Evolutionary conservation across 805 yeast species (phyloP), one percentile per base, ranked within the genome.

Genomic region (Pichia nanzhaoensis): DNA sequence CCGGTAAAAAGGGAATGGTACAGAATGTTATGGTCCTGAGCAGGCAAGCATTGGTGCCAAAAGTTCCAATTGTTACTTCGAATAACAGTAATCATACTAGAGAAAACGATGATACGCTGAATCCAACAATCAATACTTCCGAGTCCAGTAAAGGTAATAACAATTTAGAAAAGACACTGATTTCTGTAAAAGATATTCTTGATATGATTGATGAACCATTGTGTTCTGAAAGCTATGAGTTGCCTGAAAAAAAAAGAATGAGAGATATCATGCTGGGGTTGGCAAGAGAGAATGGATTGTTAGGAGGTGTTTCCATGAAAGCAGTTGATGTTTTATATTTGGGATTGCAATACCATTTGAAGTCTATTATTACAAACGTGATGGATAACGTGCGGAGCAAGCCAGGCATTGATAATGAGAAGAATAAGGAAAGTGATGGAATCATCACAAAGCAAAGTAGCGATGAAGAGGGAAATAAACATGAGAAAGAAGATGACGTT

Each of bases 161-260:
- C 32, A 43, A 46, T 43, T 31, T 54, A 13, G 63, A 58, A 16
- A 77, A 76, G 53, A 74, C 86, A 30, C 74, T 80, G 27, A 83
- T 83, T 54, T 89, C 96, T 91, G 87, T 95, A 19, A 96, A 90
- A 61, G 98, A 93, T 58, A 86, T 93, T 16, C 74, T 83, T 44
- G 89, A 83, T 56, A 95, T 93, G 3, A 75, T 87, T 45, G 88
- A 85, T 53, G 77, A 93, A 1, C 91, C 93, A 4, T 69, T 90
- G 31, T 75, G 91, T 2, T 69, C 85, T 1, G 95, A 91, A 53
- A 70, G 77, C 32, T 86, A 72, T 59, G 90, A 90, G 51, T 62
- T 93, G 5, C 97, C 97, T 0, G 98, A 91, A 52, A 70, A 73
- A 34, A 89, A 81, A 38, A 74, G 73, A 33, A 63, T 93, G 37